Evolutionary conservation across 805 yeast genomes (phyloP).

Genomic region (Sugiyamaella marilandica): DNA sequence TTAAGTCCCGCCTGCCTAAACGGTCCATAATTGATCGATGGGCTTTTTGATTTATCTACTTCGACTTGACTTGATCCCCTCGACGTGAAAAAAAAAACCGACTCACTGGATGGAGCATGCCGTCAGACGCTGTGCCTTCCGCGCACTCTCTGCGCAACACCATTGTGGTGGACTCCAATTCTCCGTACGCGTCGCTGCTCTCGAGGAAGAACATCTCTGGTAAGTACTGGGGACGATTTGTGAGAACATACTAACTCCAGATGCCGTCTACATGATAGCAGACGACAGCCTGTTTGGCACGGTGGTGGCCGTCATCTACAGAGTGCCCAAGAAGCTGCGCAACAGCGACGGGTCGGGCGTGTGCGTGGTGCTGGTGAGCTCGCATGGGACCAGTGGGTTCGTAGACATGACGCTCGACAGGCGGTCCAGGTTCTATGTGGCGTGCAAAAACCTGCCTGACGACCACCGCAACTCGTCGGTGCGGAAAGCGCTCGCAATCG

Average conservation of each 20-base stretch:
- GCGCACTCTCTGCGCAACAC: background rate
- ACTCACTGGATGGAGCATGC: background rate
- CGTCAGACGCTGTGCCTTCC: background rate
- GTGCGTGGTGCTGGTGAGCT: constrained; percentile 31
- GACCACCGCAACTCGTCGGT: constrained; percentile 52
- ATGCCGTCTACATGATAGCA: constrained; percentile 36
- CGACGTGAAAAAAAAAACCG: background rate
- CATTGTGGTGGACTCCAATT: constrained; percentile 28
- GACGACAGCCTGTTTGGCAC: constrained; percentile 33
- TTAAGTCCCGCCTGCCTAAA: background rate
- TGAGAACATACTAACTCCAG: constrained; percentile 8
- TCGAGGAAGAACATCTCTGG: constrained; percentile 20
- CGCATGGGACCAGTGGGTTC: constrained; percentile 60
- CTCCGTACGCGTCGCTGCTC: constrained; percentile 31
- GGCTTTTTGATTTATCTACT: background rate
- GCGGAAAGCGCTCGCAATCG: constrained; percentile 70
- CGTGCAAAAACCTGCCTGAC: constrained; percentile 61
- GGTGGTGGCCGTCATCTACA: constrained; percentile 33
- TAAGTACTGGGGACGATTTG: constrained; percentile 6
- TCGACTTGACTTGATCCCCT: background rate
- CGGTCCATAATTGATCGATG: background rate
- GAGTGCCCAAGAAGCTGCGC: constrained; percentile 15
- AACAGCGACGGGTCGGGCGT: constrained; percentile 15
- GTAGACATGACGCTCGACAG: constrained; percentile 52
- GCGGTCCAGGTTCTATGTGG: constrained; percentile 70